A percentile compares a stretch with the other conserved stretches of the same genome.
phyloP scores from a whole-genome alignment of 2,329 filamentous ascomycete genomes.

The Orbilia blumenaviensis region DNA sequence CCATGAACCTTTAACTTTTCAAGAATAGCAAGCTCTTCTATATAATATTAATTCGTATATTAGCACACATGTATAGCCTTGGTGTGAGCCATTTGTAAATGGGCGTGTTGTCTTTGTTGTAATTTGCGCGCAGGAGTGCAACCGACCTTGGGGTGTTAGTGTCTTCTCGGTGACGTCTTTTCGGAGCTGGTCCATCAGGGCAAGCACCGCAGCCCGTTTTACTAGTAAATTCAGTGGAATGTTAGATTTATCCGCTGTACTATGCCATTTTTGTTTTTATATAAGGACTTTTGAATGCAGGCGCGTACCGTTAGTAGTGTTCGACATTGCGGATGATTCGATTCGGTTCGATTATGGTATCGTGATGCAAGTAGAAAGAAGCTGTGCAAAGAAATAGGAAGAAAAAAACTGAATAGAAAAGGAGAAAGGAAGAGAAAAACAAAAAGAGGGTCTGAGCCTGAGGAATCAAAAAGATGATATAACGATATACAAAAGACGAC shows the following conservation, averaged over 20 bases:
- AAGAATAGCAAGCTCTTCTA: conserved; percentile 61
- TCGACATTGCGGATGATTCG: conserved; percentile 31
- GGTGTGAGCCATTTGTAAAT: background rate
- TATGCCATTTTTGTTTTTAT: background rate
- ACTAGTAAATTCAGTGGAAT: background rate
- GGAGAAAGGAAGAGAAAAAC: background rate
- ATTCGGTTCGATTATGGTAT: background rate
- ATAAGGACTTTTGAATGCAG: background rate
- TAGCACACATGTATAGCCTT: background rate
- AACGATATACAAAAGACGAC: background rate
- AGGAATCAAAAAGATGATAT: background rate
- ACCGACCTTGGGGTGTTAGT: conserved; percentile 36
- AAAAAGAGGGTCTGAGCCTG: background rate
- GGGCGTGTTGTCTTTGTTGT: conserved; percentile 38
- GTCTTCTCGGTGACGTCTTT: conserved; percentile 14
- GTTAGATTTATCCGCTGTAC: background rate
- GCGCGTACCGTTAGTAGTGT: conserved; percentile 31
- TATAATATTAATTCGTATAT: background rate
- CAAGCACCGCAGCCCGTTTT: conserved; percentile 27
- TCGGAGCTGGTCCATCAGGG: conserved; percentile 41
- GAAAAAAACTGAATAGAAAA: background rate
- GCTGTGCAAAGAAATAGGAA: background rate
- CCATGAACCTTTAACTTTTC: conserved; percentile 81
- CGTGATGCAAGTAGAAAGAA: background rate
- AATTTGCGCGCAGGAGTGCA: background rate